phyloP scores from a whole-genome alignment of 75 land plant species.

The Pinus tabuliformis region DNA sequence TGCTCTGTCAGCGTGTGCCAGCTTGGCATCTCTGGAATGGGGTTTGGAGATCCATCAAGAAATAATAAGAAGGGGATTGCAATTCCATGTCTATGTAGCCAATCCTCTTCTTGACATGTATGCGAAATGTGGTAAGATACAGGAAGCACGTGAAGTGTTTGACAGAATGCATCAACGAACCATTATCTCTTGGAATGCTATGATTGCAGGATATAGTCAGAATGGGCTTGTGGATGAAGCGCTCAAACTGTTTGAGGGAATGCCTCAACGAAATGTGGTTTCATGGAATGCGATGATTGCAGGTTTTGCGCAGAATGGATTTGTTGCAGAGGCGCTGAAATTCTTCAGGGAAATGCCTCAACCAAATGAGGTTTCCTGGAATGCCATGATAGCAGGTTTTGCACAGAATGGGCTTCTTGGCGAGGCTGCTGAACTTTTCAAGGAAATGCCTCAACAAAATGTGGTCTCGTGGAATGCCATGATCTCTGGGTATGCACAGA shows the following conservation, averaged over 20 bases:
- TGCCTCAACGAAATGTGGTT: conserved; percentile 53
- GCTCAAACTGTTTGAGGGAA: conserved; percentile 33
- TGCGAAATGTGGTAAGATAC: conserved; percentile 43
- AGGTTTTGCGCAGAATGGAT: conserved; percentile 19
- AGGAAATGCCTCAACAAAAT: neutral
- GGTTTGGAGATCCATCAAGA: conserved; percentile 51
- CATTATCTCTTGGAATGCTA: conserved; percentile 65
- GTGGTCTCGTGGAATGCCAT: conserved; percentile 14
- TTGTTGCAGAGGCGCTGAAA: conserved; percentile 23
- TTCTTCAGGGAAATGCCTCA: conserved; percentile 26
- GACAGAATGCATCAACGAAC: conserved; percentile 31
- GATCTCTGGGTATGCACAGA: conserved; percentile 13
- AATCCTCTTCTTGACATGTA: conserved; percentile 70
- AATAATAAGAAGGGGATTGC: conserved; percentile 22
- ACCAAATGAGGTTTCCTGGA: neutral
- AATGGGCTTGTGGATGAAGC: conserved; percentile 33
- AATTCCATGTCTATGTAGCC: conserved; percentile 18
- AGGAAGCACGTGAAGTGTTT: conserved; percentile 30
- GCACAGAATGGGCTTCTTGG: neutral
- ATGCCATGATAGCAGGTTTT: neutral
- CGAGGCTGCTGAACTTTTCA: neutral
- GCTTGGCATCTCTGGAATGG: conserved; percentile 13
- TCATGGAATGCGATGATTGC: conserved; percentile 64
- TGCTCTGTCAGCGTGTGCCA: conserved; percentile 56
- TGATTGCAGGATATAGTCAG: conserved; percentile 48